A percentile compares a stretch with the other conserved stretches of the same genome.
phyloP scores from a whole-genome alignment of 768 basidiomycete genomes.

The Auricularia auricula-judae region DNA sequence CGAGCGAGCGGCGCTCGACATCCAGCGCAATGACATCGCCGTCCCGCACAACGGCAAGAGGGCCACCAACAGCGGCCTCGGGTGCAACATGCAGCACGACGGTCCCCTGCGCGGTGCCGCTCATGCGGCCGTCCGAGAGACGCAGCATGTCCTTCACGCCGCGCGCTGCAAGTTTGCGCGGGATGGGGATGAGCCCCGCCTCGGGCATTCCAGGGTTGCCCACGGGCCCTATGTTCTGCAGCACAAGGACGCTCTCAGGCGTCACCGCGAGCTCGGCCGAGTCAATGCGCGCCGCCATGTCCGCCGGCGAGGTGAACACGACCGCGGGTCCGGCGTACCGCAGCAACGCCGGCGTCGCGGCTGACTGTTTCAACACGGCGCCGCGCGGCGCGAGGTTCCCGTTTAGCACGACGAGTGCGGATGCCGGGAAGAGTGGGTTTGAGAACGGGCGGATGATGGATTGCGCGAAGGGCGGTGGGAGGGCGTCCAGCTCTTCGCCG shows the following conservation, averaged over 20 bases:
- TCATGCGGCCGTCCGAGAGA: conserved; percentile 17
- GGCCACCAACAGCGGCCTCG: conserved; percentile 15
- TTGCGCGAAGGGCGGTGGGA: conserved; percentile 7
- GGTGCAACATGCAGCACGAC: conserved; percentile 18
- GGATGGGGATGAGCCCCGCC: conserved; percentile 18
- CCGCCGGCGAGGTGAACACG: conserved; percentile 13
- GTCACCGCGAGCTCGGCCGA: conserved; percentile 10
- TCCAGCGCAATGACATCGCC: conserved; percentile 22
- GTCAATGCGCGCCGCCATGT: conserved; percentile 14
- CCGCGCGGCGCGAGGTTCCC: conserved; percentile 12
- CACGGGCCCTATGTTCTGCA: conserved; percentile 16
- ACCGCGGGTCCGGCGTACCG: conserved; percentile 12
- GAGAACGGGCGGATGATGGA: conserved; percentile 7
- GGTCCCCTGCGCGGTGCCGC: conserved; percentile 16
- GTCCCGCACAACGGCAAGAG: conserved; percentile 13
- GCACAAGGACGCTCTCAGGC: conserved; percentile 10
- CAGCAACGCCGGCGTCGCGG: conserved; percentile 4
- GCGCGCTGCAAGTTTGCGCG: conserved; percentile 13
- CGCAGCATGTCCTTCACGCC: conserved; percentile 18
- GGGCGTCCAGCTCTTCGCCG: conserved; percentile 7
- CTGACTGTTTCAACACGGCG: conserved; percentile 10
- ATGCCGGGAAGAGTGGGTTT: conserved; percentile 8
- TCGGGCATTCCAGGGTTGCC: conserved; percentile 19
- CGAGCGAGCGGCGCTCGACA: conserved; percentile 19
- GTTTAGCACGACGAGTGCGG: conserved; percentile 8